Evolutionary conservation across 306 rosid species (phyloP), one percentile per base, ranked within the genome.

Genomic region (Spatholobus suberectus): DNA sequence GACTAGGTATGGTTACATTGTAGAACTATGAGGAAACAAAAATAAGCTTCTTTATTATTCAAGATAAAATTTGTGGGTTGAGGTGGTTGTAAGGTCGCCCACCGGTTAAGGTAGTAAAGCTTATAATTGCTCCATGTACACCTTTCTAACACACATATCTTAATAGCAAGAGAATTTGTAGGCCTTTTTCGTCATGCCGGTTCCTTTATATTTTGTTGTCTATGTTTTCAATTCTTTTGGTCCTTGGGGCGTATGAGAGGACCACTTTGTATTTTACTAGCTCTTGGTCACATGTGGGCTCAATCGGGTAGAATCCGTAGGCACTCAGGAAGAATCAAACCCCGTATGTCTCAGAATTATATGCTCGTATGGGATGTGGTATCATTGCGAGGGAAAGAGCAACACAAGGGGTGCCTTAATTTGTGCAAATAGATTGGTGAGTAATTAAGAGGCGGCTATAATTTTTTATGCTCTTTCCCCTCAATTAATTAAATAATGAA

Each of bases 41-140:
- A 69, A 52, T 82, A 76, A 85, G 47, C 21, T 62, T 83, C 57
- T 20, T 44, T 32, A 74, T 65, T 14, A n/a, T 51, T 81, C 4
- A 65, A 57, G 51, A 71, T 70, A 27, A 77, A 78, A 27, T 41
- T 73, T 61, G 63, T 75, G 85, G 81, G 74, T 86, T 79, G 81
- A 73, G 85, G 85, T 89, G 86, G 91, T 88, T 92, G 91, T 80
- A 83, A 57, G 71, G 86, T 81, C 86, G 80, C 89, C 89, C 77
- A 86, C 82, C 72, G 65, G 43, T 83, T 66, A 85, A 83, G 82
- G 88, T 55, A 75, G 66, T 35, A 79, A 80, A 85, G 59, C 76
- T 75, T 75, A 81, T 75, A 87, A 78, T 87, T 81, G 80, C 85
- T 75, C 41, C 79, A 46, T 70, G 29, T 58, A 67, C 85, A 57